These are phyloP conservation scores for Ganoderma meredithae DNA, from an alignment of 1,284 basidiomycete genomes.

Conservation along the genomic window DNA sequence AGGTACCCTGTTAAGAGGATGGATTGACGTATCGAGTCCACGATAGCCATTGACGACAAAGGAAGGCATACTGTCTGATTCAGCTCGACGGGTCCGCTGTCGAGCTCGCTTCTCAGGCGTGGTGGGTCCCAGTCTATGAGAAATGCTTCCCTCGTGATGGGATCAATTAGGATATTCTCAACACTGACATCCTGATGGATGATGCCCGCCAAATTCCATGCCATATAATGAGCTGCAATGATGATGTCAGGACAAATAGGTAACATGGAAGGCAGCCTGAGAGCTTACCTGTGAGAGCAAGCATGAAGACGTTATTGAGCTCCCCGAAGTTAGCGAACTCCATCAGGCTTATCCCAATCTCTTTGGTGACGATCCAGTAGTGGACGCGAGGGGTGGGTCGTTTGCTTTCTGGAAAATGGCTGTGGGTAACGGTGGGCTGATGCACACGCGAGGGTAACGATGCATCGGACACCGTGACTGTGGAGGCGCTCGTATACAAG, in stretches of 20 bases:
- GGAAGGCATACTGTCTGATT: not conserved
- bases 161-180: slow-evolving; percentile 21
- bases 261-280: not conserved
- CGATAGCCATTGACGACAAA: no score
- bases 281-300: not conserved
- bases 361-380: slow-evolving; percentile 7
- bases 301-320: not conserved
- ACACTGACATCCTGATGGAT: slow-evolving; percentile 22
- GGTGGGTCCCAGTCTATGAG: slow-evolving; percentile 24
- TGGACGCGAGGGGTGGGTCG: slow-evolving; percentile 13
- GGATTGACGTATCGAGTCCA: no score
- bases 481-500: slow-evolving; percentile 13
- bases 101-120: not conserved
- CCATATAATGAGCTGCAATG: slow-evolving; percentile 3
- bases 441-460: slow-evolving; percentile 17
- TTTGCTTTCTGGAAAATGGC: not conserved
- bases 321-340: slow-evolving; percentile 9
- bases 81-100: not conserved
- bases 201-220: slow-evolving; percentile 3
- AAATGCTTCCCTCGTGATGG: not conserved
- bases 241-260: not conserved
- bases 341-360: slow-evolving; percentile 8
- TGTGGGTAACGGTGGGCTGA: slow-evolving; percentile 4
- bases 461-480: not conserved
- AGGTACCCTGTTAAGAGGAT: slow-evolving; percentile 11